These are phyloP conservation scores for Diaporthe eres DNA, from an alignment of 2,329 filamentous ascomycete species.

Conservation along the genomic window DNA sequence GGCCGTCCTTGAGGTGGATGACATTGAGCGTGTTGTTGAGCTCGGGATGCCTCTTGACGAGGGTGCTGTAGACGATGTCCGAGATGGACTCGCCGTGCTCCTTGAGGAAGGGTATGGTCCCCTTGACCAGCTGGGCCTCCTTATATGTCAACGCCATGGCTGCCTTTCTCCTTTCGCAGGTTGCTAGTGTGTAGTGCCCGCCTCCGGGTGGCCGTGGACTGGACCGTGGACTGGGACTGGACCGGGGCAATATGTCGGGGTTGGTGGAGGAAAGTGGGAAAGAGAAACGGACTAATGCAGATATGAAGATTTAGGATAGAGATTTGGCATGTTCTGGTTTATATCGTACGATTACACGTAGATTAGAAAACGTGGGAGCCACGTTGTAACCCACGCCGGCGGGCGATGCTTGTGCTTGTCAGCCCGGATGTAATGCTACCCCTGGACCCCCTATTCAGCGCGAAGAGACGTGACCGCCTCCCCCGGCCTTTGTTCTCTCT, in stretches of 20 bases:
- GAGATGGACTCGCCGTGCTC: slow-evolving; percentile 77
- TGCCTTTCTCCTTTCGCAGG: neutral
- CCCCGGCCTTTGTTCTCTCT: neutral
- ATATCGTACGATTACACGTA: slow-evolving; percentile 31
- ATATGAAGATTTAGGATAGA: slow-evolving; percentile 30
- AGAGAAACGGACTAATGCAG: slow-evolving; percentile 33
- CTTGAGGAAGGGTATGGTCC: slow-evolving; percentile 75
- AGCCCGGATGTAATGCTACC: slow-evolving; percentile 30
- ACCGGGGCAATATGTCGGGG: slow-evolving; percentile 14
- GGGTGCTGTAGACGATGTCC: slow-evolving; percentile 76
- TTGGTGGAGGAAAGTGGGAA: slow-evolving; percentile 15
- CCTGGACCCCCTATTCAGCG: slow-evolving; percentile 30
- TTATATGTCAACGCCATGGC: slow-evolving; percentile 53
- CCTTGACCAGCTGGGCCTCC: slow-evolving; percentile 74
- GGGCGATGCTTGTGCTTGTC: slow-evolving; percentile 38
- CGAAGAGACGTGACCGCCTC: slow-evolving; percentile 1
- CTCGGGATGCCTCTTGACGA: slow-evolving; percentile 72
- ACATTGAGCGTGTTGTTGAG: slow-evolving; percentile 77
- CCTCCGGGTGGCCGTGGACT: slow-evolving; percentile 16
- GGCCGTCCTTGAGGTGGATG: slow-evolving; percentile 70
- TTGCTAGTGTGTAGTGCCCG: slow-evolving; percentile 26
- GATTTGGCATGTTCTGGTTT: slow-evolving; percentile 30
- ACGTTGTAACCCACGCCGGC: slow-evolving; percentile 29
- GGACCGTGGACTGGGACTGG: slow-evolving; percentile 15
- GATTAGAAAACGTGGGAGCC: slow-evolving; percentile 38